A percentile compares a stretch with the other conserved stretches of the same genome.
These are phyloP conservation scores for Lachancea lanzarotensis DNA, from an alignment of 805 yeast genomes.

Conservation along the genomic window DNA sequence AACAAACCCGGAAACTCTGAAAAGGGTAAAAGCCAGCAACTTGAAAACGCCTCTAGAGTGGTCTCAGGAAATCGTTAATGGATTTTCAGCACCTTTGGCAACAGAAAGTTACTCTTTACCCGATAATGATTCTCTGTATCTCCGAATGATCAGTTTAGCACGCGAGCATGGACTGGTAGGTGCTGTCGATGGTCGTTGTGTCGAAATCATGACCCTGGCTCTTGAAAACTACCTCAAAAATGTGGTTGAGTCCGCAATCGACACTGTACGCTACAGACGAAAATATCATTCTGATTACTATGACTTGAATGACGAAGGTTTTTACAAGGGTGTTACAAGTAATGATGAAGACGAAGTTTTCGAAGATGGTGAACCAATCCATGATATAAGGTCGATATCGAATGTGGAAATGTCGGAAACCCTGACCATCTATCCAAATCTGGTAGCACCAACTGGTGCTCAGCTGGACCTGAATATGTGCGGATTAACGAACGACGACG, in stretches of 20 bases:
- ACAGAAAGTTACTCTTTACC: slow-evolving; percentile 78
- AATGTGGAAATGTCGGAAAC: slow-evolving; percentile 65
- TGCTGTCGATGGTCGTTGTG: slow-evolving; percentile 63
- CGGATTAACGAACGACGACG: slow-evolving; percentile 53
- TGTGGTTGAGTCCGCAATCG: slow-evolving; percentile 67
- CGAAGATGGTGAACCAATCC: slow-evolving; percentile 5
- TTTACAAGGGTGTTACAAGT: slow-evolving; percentile 24
- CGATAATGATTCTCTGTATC: slow-evolving; percentile 60
- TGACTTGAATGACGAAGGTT: slow-evolving; percentile 30
- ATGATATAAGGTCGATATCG: slow-evolving; percentile 36
- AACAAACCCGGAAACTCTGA: slow-evolving; percentile 30
- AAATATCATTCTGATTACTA: slow-evolving; percentile 36
- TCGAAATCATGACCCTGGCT: slow-evolving; percentile 75
- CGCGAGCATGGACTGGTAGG: slow-evolving; percentile 88
- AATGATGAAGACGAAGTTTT: slow-evolving; percentile 3
- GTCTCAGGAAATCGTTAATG: slow-evolving; percentile 89
- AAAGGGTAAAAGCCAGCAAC: slow-evolving; percentile 28
- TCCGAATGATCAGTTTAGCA: slow-evolving; percentile 72
- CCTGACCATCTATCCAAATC: slow-evolving; percentile 55
- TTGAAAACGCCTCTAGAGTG: slow-evolving; percentile 54
- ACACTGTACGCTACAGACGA: slow-evolving; percentile 57
- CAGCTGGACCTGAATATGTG: slow-evolving; percentile 42
- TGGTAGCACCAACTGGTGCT: slow-evolving; percentile 64
- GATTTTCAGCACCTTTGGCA: slow-evolving; percentile 73
- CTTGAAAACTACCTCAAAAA: slow-evolving; percentile 73